A percentile compares a stretch with the other conserved stretches of the same genome.
phyloP scores from a whole-genome alignment of 495 filamentous ascomycete species.

The Penicillium chermesinum region DNA sequence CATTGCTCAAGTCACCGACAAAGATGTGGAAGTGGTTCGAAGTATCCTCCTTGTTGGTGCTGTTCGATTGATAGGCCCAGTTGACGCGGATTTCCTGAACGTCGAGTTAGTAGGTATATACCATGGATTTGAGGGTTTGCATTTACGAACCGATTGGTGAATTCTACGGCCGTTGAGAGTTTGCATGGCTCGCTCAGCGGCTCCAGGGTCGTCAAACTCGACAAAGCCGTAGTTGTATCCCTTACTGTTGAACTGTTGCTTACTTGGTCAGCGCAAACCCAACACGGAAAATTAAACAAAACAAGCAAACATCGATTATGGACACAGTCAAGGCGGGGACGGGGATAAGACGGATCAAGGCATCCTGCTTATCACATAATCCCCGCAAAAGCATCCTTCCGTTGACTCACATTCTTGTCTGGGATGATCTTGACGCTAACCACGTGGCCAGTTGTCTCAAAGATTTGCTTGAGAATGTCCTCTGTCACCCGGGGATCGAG shows the following conservation, averaged over 20 bases:
- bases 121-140: neutral
- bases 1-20: conserved; percentile 95
- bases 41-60: conserved; percentile 90
- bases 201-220: conserved; percentile 96
- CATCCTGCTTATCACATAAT: no score
- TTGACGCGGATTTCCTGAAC: conserved; percentile 97
- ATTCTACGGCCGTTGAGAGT: conserved; percentile 93
- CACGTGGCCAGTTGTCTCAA: conserved; percentile 97
- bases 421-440: conserved; percentile 99
- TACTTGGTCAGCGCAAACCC: conserved; percentile 5
- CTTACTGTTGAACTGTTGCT: conserved; percentile 74
- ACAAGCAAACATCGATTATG: neutral
- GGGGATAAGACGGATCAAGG: no score
- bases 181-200: conserved; percentile 94
- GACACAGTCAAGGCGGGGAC: no score
- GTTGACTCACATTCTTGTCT: conserved; percentile 90
- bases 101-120: conserved; percentile 5
- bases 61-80: conserved; percentile 99
- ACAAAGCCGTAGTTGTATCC: conserved; percentile 99
- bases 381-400: no score
- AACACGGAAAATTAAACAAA: neutral
- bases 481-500: conserved; percentile 94
- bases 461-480: conserved; percentile 94
- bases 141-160: conserved; percentile 69
- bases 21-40: conserved; percentile 99